These are phyloP conservation scores for Cercospora sp. DNA, from an alignment of 2,329 filamentous ascomycete genomes.

Conservation along the genomic window DNA sequence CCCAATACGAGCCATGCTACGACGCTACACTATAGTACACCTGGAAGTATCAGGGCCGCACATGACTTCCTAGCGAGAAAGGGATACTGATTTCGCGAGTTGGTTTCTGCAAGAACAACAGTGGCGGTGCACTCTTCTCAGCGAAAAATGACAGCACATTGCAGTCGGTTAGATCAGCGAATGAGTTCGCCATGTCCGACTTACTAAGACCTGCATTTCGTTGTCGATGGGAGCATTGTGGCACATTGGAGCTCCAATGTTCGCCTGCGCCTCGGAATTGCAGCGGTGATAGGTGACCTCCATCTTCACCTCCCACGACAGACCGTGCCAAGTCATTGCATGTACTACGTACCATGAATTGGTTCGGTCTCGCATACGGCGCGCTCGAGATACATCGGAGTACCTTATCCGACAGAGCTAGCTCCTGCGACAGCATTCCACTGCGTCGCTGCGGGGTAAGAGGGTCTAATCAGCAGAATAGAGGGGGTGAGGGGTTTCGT, in stretches of 20 bases:
- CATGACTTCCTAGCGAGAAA: conserved; percentile 24
- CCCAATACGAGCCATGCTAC: conserved; percentile 27
- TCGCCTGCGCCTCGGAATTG: not conserved
- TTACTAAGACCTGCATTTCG: not conserved
- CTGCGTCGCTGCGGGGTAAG: not conserved
- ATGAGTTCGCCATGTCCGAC: not conserved
- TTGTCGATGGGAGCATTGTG: not conserved
- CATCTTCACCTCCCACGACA: not conserved
- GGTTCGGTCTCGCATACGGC: not conserved
- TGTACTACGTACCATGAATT: not conserved
- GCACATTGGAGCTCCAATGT: not conserved
- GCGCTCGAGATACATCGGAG: not conserved
- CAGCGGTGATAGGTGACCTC: not conserved
- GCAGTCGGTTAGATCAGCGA: not conserved
- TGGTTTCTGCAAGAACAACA: not conserved
- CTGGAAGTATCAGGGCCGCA: conserved; percentile 18
- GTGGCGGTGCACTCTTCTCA: not conserved
- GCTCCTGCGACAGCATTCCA: not conserved
- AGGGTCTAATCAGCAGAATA: not conserved
- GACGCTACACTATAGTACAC: conserved; percentile 22
- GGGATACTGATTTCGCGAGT: conserved; percentile 15
- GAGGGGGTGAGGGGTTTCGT: conserved; percentile 10
- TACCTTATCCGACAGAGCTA: not conserved
- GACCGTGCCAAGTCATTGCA: not conserved
- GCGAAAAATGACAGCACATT: not conserved